Evolutionary conservation across 202 grass and related monocot species (phyloP), one percentile per base, ranked within the genome.

Genomic region (Panicum virgatum): DNA sequence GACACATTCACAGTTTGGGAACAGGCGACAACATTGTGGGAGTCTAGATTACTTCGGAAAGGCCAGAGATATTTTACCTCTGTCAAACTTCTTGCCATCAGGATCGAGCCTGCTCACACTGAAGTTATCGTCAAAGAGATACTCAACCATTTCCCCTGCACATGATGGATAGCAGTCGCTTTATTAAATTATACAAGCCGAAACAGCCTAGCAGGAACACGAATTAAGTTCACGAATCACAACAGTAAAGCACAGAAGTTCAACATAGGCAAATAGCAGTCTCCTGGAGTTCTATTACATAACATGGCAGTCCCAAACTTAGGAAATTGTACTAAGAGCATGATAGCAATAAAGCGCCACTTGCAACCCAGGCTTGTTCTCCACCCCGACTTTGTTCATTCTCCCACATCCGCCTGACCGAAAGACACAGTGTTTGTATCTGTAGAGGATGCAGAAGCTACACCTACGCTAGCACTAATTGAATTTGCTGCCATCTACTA

Each of bases 21-120:
- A 26, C 9, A 64, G 13, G 19, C 72, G 78, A 66, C 3, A 9
- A 44, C 14, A 2, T 7, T 3, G 4, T 6, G 26, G 12, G 44
- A 37, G 1, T 71, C 10, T 14, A 56, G 62, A 20, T 53, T 64
- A 11, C 1, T 18, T 16, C 0, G 5, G 60, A 34, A 75, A 16
- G 48, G 10, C 2, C 20, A 23, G 43, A 15, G 58, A 70, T 9
- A 10, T 34, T 5, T 18, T 74, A 97, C 94, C 89, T 90, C 70
- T 93, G 81, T 97, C 94, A 13, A 97, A 93, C 62, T 93, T 91
- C 82, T 93, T 97, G 54, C 91, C 91, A 65, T 97, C 94, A 0
- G 94, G 91, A 51, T 97, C 79, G 9, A 97, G 34, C 75, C 59
- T 82, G 13, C 5, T 54, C 76, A 97, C 74, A 11, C 18, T n/a